These are phyloP conservation scores for Globisporangium polare DNA, from an alignment of 352 stramenopile genomes.

Conservation along the genomic window DNA sequence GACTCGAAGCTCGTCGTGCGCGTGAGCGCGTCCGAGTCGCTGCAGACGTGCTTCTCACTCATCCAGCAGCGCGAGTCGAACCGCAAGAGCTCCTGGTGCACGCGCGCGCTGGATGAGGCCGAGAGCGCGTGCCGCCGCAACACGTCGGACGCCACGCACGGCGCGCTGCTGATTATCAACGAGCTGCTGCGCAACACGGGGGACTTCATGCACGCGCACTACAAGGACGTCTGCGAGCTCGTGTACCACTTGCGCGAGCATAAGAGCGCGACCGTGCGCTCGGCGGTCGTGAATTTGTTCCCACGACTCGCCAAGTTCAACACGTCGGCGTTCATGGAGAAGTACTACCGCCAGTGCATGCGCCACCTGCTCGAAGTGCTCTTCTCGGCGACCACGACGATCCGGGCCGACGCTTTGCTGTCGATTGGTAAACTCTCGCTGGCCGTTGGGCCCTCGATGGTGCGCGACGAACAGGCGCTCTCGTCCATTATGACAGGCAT, in stretches of 20 bases:
- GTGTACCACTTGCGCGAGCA: constrained; percentile 79
- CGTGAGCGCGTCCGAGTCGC: constrained; percentile 75
- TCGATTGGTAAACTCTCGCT: constrained; percentile 84
- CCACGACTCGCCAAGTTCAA: constrained; percentile 87
- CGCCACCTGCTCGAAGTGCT: constrained; percentile 80
- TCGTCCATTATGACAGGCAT: constrained; percentile 84
- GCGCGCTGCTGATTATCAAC: constrained; percentile 81
- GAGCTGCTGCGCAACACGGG: constrained; percentile 84
- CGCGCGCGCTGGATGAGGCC: constrained; percentile 70
- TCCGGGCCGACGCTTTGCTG: constrained; percentile 70
- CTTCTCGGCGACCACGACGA: constrained; percentile 74
- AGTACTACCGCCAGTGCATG: constrained; percentile 81
- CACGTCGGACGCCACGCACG: constrained; percentile 78
- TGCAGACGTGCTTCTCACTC: constrained; percentile 83
- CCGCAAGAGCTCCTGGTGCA: constrained; percentile 80
- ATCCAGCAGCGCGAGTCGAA: constrained; percentile 88
- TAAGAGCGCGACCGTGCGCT: constrained; percentile 72
- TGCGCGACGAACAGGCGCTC: constrained; percentile 75
- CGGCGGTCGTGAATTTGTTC: constrained; percentile 84
- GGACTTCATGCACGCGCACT: constrained; percentile 88
- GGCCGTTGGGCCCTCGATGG: constrained; percentile 70
- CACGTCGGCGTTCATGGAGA: constrained; percentile 80
- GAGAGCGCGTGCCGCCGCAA: constrained; percentile 68
- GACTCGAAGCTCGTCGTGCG: constrained; percentile 74
- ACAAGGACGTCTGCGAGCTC: constrained; percentile 61